These are phyloP conservation scores for Zygosaccharomyces kombuchaensis DNA, from an alignment of 805 yeast genomes.

Conservation along the genomic window DNA sequence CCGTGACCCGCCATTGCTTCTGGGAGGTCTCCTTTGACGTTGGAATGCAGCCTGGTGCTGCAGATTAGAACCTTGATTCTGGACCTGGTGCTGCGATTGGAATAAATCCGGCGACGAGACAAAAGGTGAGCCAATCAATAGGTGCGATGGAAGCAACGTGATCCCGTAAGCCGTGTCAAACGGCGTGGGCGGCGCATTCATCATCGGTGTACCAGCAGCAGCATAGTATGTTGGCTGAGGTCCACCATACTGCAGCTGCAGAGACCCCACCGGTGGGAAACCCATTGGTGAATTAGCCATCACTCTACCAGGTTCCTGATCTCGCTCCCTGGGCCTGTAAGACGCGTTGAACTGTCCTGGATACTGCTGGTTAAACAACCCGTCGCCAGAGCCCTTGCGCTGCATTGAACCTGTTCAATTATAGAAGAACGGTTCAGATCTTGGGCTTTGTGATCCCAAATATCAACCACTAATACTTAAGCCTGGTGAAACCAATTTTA, in stretches of 20 bases:
- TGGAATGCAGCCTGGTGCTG: constrained; percentile 15
- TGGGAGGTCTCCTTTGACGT: constrained; percentile 17
- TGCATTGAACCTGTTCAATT: constrained; percentile 1
- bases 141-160: constrained; percentile 58
- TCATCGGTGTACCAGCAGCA: constrained; percentile 10
- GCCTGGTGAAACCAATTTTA: not conserved
- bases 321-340: constrained; percentile 2
- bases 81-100: constrained; percentile 15
- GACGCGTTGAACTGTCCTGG: constrained; percentile 4
- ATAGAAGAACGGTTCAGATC: constrained; percentile 1
- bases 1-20: constrained; percentile 1
- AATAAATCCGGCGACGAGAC: constrained; percentile 41
- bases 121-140: constrained; percentile 58
- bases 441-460: not conserved
- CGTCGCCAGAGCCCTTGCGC: not conserved
- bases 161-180: constrained; percentile 57
- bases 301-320: constrained; percentile 6
- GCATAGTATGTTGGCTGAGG: constrained; percentile 14
- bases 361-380: constrained; percentile 1
- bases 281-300: constrained; percentile 8
- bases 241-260: constrained; percentile 10
- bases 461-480: not conserved
- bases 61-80: constrained; percentile 17
- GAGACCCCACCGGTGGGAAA: constrained; percentile 8
- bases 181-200: constrained; percentile 46